Percentiles rank a stretch among this genome's conserved stretches.
phyloP scores from a whole-genome alignment of 495 filamentous ascomycete species.

The Entonaema liquescens region DNA sequence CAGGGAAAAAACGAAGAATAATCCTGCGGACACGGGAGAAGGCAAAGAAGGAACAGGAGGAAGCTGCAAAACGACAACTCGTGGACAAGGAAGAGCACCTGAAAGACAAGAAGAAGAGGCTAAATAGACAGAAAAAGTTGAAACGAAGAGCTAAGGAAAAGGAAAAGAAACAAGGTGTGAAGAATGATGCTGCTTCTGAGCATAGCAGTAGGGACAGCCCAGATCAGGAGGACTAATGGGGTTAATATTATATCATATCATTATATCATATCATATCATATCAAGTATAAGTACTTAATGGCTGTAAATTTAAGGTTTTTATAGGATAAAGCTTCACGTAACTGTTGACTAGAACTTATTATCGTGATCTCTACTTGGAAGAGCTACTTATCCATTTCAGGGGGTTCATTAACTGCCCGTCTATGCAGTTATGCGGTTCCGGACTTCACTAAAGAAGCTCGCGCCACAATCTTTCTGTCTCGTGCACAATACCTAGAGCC shows the following conservation, averaged over 20 bases:
- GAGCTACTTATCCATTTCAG: not conserved
- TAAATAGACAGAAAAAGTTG: conserved; percentile 62
- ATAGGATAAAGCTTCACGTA: not conserved
- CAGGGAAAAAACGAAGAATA: conserved; percentile 64
- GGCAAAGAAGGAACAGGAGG: conserved; percentile 45
- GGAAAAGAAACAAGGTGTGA: conserved; percentile 54
- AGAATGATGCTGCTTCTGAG: conserved; percentile 31
- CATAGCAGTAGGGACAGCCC: conserved; percentile 10
- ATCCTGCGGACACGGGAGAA: conserved; percentile 51
- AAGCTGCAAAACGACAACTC: conserved; percentile 41
- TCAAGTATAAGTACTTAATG: too few relatives aligned
- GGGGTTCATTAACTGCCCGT: too few relatives aligned
- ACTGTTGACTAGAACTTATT: not conserved
- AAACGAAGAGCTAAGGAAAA: conserved; percentile 60
- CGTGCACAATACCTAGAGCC: not conserved
- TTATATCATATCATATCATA: too few relatives aligned
- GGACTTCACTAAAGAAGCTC: too few relatives aligned
- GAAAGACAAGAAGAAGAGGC: conserved; percentile 62
- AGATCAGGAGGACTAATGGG: not conserved
- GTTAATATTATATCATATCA: not conserved
- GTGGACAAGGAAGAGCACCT: conserved; percentile 58
- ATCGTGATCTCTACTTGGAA: not conserved
- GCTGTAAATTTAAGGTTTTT: not conserved
- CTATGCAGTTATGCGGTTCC: too few relatives aligned
- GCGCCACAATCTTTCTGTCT: conserved; percentile 22